Evolutionary conservation across 805 yeast genomes (phyloP).

Genomic region (Metschnikowia amazonensis): DNA sequence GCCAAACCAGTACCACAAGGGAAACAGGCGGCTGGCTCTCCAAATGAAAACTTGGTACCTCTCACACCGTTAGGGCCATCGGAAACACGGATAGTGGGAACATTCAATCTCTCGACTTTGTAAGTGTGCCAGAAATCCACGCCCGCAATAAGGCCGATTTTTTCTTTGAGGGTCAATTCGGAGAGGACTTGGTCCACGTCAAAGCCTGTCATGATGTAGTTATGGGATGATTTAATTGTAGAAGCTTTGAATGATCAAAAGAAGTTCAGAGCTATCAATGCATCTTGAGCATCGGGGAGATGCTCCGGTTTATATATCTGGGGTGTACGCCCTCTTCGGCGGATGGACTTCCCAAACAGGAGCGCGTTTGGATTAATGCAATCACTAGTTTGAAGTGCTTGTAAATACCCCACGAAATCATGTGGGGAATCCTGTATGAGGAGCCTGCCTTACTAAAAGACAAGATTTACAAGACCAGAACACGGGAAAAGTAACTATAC

Average conservation of each 20-base stretch:
- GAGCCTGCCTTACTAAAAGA: not conserved
- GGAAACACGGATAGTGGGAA: constrained; percentile 45
- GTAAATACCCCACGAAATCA: not conserved
- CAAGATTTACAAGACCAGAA: no score
- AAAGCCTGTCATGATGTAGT: constrained; percentile 13
- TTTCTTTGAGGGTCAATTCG: constrained; percentile 26
- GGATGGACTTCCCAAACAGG: constrained; percentile 1
- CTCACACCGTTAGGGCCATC: constrained; percentile 36
- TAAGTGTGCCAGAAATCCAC: constrained; percentile 51
- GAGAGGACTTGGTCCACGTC: constrained; percentile 24
- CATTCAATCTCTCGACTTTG: constrained; percentile 33
- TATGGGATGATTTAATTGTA: not conserved
- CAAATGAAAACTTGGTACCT: constrained; percentile 28
- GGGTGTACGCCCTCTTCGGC: not conserved
- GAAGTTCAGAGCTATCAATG: not conserved
- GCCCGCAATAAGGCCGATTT: constrained; percentile 35
- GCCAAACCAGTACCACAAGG: constrained; percentile 36
- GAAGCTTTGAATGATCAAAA: no score
- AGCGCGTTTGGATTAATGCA: not conserved
- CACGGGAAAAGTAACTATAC: no score
- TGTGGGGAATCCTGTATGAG: not conserved
- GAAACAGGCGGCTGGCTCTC: constrained; percentile 30
- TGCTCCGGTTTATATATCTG: not conserved
- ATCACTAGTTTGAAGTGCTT: not conserved
- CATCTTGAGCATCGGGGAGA: not conserved